phyloP scores from a whole-genome alignment of 2,329 filamentous ascomycete genomes.

The Capronia coronata region DNA sequence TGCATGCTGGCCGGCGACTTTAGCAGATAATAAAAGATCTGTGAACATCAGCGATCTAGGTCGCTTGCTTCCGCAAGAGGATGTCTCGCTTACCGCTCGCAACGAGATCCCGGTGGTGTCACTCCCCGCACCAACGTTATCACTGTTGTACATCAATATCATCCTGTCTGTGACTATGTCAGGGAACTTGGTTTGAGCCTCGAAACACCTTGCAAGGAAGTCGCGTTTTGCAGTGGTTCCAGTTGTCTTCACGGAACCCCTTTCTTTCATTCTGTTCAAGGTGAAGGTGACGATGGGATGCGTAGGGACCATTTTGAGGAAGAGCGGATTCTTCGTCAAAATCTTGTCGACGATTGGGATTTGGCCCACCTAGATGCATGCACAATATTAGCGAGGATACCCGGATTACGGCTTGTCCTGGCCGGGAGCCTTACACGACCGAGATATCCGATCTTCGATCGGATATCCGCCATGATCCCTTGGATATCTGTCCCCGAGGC shows the following conservation, averaged over 20 bases:
- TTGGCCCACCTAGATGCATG: conserved; percentile 13
- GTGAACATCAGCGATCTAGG: background rate
- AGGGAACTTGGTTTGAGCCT: conserved; percentile 17
- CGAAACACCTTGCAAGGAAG: conserved; percentile 16
- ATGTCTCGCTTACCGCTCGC: conserved; percentile 8
- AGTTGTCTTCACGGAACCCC: conserved; percentile 38
- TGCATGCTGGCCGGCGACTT: conserved; percentile 34
- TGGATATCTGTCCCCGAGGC: conserved; percentile 18
- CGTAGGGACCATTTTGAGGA: conserved; percentile 61
- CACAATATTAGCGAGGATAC: background rate
- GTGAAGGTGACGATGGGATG: conserved; percentile 68
- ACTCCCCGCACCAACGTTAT: conserved; percentile 21
- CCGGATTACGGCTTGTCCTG: background rate
- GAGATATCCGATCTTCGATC: conserved; percentile 21
- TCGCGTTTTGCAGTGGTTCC: conserved; percentile 7
- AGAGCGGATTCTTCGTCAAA: conserved; percentile 29
- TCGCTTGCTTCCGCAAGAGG: background rate
- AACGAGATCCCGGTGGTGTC: conserved; percentile 23
- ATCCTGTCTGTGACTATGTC: conserved; percentile 17
- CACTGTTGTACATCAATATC: conserved; percentile 13
- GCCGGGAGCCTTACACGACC: conserved; percentile 3
- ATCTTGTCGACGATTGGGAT: conserved; percentile 23
- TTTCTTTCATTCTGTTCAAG: conserved; percentile 58
- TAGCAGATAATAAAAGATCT: conserved; percentile 40
- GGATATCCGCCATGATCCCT: conserved; percentile 25